Conservation (phyloP, 495 filamentous ascomycete genomes). For the Neurospora sp. region DNA sequence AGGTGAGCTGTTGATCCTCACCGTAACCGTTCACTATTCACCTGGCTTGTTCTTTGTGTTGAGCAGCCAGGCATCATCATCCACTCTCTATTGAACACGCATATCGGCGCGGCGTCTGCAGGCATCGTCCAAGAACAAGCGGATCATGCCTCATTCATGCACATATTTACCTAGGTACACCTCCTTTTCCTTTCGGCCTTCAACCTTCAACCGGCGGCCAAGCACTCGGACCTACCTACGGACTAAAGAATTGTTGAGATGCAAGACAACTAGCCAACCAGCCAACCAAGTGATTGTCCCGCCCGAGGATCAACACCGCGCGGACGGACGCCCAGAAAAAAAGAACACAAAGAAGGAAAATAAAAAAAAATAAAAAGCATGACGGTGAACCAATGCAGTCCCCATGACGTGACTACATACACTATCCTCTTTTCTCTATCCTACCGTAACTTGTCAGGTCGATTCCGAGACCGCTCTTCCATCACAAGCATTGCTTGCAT, state of each 20-base stretch:
- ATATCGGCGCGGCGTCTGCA: not conserved
- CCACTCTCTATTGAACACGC: not conserved
- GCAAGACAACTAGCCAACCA: not conserved
- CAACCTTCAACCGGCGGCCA: not conserved
- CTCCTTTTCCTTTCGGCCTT: not conserved
- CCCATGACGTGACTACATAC: not conserved
- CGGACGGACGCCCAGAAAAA: not conserved
- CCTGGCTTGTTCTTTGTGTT: not conserved
- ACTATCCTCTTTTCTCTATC: not conserved
- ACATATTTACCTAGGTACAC: not conserved
- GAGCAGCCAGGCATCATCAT: not conserved
- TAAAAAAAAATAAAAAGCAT: not conserved
- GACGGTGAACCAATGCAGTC: not conserved
- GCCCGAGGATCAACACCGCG: not conserved
- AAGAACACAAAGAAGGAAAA: not conserved
- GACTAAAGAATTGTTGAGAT: not conserved
- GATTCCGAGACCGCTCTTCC: not conserved
- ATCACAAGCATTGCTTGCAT: not conserved
- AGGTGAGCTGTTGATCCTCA: not conserved
- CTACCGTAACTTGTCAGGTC: not conserved
- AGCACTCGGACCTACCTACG: not conserved
- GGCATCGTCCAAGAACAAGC: not conserved
- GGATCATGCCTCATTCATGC: not conserved
- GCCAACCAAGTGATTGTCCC: not conserved
- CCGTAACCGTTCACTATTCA: not conserved